Conservation (phyloP, 2,329 filamentous ascomycete species). For the Phoma sp. region DNA sequence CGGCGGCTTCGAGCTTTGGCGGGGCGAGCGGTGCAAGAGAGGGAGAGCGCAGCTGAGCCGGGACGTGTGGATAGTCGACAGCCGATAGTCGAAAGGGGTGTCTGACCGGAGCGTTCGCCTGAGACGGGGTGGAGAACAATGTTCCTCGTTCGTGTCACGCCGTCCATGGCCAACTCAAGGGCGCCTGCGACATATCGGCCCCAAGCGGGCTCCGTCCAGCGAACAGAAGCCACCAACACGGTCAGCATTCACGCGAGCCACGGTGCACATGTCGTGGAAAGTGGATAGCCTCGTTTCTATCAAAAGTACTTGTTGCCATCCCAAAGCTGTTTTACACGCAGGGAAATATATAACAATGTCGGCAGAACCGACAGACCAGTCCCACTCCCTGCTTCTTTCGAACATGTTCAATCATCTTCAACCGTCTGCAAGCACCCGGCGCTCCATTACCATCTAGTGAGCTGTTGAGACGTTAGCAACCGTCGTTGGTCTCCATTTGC, state of each 20-base stretch:
- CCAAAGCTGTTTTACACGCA: slow-evolving; percentile 49
- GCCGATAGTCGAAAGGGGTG: slow-evolving; percentile 19
- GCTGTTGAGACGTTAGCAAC: slow-evolving; percentile 38
- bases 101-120: slow-evolving; percentile 2
- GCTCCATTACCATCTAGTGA: slow-evolving; percentile 37
- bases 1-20: slow-evolving; percentile 20
- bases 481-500: too few species aligned
- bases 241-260: neutral
- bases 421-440: slow-evolving; percentile 23
- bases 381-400: slow-evolving; percentile 35
- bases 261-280: slow-evolving; percentile 19
- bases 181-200: slow-evolving; percentile 2
- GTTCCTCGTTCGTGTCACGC: slow-evolving; percentile 33
- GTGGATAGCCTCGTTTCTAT: slow-evolving; percentile 45
- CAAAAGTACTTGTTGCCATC: slow-evolving; percentile 45
- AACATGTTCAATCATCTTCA: slow-evolving; percentile 15
- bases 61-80: slow-evolving; percentile 3
- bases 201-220: slow-evolving; percentile 7
- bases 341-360: slow-evolving; percentile 47
- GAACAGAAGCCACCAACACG: slow-evolving; percentile 6
- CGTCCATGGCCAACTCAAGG: neutral
- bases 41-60: slow-evolving; percentile 16
- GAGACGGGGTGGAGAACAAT: slow-evolving; percentile 14
- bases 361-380: slow-evolving; percentile 39
- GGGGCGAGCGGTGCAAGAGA: slow-evolving; percentile 15